A percentile compares a stretch with the other conserved stretches of the same genome.
These are phyloP conservation scores for Debaryomyces robertsiae DNA, from an alignment of 1,139 yeast genomes.

Conservation along the genomic window DNA sequence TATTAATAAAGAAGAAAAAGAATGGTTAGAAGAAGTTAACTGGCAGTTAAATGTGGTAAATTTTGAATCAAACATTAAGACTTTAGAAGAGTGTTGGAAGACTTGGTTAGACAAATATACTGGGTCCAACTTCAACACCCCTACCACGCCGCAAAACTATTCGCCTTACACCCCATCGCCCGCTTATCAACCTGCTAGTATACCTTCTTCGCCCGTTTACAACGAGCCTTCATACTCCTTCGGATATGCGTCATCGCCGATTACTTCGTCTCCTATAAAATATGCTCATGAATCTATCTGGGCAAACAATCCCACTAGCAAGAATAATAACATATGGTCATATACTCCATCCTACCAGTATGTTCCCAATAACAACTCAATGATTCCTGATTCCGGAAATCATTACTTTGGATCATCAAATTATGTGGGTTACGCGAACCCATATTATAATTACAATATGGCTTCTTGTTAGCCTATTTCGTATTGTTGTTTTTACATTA, in stretches of 20 bases:
- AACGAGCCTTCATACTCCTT: slow-evolving; percentile 14
- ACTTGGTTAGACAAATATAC: slow-evolving; percentile 46
- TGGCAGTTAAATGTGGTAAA: slow-evolving; percentile 53
- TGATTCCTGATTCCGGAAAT: slow-evolving; percentile 16
- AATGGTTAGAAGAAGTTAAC: slow-evolving; percentile 62
- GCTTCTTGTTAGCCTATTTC: slow-evolving; percentile 29
- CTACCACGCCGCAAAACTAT: slow-evolving; percentile 10
- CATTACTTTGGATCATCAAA: slow-evolving; percentile 21
- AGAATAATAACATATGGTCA: slow-evolving; percentile 23
- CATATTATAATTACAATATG: slow-evolving; percentile 39
- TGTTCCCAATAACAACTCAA: slow-evolving; percentile 12
- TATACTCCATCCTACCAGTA: slow-evolving; percentile 26
- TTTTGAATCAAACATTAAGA: slow-evolving; percentile 42
- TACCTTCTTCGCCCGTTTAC: slow-evolving; percentile 33
- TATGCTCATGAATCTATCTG: slow-evolving; percentile 30
- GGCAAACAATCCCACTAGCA: slow-evolving; percentile 15
- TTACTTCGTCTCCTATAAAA: slow-evolving; percentile 26
- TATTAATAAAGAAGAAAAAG: slow-evolving; percentile 68
- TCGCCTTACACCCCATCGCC: slow-evolving; percentile 9
- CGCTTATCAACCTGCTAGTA: slow-evolving; percentile 12
- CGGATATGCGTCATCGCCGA: slow-evolving; percentile 24
- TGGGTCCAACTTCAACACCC: slow-evolving; percentile 6
- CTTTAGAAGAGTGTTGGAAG: slow-evolving; percentile 51
- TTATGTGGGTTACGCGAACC: slow-evolving; percentile 44
- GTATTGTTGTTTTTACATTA: slow-evolving; percentile 4